A percentile compares a stretch with the other conserved stretches of the same genome.
Conservation (phyloP, 805 yeast genomes). For the Candida pseudoglaebosa region DNA sequence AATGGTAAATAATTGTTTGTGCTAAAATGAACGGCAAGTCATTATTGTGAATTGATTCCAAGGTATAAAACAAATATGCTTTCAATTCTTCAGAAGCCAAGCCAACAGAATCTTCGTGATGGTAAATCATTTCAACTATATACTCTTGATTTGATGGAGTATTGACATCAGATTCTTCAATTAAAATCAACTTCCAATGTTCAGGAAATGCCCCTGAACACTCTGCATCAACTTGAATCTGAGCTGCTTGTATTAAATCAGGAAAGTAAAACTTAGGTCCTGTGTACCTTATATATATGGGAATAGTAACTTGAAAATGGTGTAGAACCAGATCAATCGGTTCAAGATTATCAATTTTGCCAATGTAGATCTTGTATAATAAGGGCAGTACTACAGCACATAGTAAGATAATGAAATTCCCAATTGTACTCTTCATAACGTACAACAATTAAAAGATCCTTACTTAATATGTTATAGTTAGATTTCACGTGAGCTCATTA, state of each 20-base stretch:
- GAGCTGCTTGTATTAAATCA: conserved; percentile 55
- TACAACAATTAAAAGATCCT: neutral
- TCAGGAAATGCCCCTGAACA: conserved; percentile 8
- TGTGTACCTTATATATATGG: conserved; percentile 23
- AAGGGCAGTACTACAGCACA: neutral
- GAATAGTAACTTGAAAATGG: conserved; percentile 15
- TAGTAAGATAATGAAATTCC: too few species aligned
- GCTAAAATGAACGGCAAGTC: conserved; percentile 61
- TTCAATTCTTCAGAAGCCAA: conserved; percentile 37
- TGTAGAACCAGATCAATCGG: too few species aligned
- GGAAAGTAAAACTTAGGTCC: conserved; percentile 54
- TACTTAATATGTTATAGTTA: neutral
- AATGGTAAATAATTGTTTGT: conserved; percentile 35
- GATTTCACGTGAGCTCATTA: neutral
- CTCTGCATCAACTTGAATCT: conserved; percentile 28
- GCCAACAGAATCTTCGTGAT: conserved; percentile 41
- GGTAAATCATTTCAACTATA: conserved; percentile 33
- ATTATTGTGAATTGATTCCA: conserved; percentile 47
- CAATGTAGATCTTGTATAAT: neutral
- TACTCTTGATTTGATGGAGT: conserved; percentile 20
- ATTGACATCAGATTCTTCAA: conserved; percentile 10
- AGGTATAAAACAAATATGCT: conserved; percentile 38
- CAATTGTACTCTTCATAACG: too few species aligned
- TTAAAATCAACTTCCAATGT: conserved; percentile 11
- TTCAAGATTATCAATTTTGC: too few species aligned